phyloP scores from a whole-genome alignment of 345 rosid species.

The Euphorbia lathyris region DNA sequence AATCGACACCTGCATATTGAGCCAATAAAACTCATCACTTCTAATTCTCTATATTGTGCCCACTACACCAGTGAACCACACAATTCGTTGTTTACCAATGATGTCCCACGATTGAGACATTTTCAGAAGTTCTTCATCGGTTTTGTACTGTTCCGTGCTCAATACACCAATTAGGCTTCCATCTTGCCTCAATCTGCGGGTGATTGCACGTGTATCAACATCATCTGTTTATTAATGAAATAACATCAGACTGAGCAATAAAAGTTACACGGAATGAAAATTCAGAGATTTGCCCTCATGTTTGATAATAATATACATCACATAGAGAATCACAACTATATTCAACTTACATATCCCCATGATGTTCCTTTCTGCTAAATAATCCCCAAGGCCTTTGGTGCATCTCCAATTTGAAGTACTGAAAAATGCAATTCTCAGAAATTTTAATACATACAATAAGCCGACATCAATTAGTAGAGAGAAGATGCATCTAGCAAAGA shows the following conservation, averaged over 20 bases:
- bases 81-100: slow-evolving; percentile 43
- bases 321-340: not conserved
- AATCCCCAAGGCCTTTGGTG: slow-evolving; percentile 67
- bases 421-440: slow-evolving; percentile 17
- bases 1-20: slow-evolving; percentile 64
- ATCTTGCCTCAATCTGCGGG: slow-evolving; percentile 85
- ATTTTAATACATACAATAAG: not conserved
- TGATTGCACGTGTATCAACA: slow-evolving; percentile 94
- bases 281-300: not conserved
- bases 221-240: slow-evolving; percentile 51
- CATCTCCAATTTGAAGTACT: slow-evolving; percentile 97
- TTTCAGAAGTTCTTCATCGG: slow-evolving; percentile 71
- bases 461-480: not conserved
- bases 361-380: slow-evolving; percentile 77
- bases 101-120: slow-evolving; percentile 93
- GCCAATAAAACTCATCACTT: slow-evolving; percentile 7
- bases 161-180: slow-evolving; percentile 96
- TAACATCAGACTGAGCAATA: slow-evolving; percentile 8
- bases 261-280: not conserved
- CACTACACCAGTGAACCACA: not conserved
- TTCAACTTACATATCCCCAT: slow-evolving; percentile 80
- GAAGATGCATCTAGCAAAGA: not conserved
- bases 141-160: slow-evolving; percentile 74
- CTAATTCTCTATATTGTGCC: not conserved
- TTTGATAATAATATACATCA: not conserved